A percentile compares a stretch with the other conserved stretches of the same genome.
phyloP scores from a whole-genome alignment of 2,329 filamentous ascomycete species.

The Sporothrix phasma region DNA sequence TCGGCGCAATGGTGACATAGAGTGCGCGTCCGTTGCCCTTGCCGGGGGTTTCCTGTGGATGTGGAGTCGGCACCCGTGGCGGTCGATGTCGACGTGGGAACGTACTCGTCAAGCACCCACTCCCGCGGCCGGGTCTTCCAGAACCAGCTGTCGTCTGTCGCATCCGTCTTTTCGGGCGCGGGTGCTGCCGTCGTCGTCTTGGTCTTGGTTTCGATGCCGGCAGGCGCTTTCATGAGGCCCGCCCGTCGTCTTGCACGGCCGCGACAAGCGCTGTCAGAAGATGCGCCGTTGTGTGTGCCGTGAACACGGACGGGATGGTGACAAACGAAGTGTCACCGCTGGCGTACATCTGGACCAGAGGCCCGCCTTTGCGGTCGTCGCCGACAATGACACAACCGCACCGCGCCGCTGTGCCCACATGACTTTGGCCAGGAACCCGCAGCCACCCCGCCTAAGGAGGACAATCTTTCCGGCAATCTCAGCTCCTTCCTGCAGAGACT shows the following conservation, averaged over 20 bases:
- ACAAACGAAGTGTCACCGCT: slow-evolving; percentile 90
- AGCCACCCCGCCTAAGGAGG: slow-evolving; percentile 81
- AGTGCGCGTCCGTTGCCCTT: slow-evolving; percentile 37
- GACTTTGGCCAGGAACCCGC: slow-evolving; percentile 92
- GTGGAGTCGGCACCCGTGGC: not conserved
- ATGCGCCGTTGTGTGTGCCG: slow-evolving; percentile 87
- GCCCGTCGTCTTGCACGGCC: slow-evolving; percentile 6
- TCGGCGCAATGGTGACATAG: slow-evolving; percentile 93
- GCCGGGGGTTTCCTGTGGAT: not conserved
- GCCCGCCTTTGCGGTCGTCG: slow-evolving; percentile 81
- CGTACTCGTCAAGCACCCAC: slow-evolving; percentile 18
- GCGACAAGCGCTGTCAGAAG: slow-evolving; percentile 41
- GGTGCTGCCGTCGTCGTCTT: not conserved
- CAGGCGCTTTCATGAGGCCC: not conserved
- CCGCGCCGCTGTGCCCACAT: slow-evolving; percentile 93
- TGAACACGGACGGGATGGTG: slow-evolving; percentile 89
- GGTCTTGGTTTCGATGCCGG: slow-evolving; percentile 1
- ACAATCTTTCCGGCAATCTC: slow-evolving; percentile 93
- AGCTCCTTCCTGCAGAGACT: slow-evolving; percentile 80
- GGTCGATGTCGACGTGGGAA: slow-evolving; percentile 4
- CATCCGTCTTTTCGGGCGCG: not conserved
- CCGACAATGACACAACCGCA: slow-evolving; percentile 82
- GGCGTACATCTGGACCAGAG: slow-evolving; percentile 96
- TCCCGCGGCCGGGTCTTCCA: slow-evolving; percentile 14
- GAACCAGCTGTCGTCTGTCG: slow-evolving; percentile 9